Conservation (phyloP, 2,329 filamentous ascomycete genomes). For the Geosmithia flava region DNA sequence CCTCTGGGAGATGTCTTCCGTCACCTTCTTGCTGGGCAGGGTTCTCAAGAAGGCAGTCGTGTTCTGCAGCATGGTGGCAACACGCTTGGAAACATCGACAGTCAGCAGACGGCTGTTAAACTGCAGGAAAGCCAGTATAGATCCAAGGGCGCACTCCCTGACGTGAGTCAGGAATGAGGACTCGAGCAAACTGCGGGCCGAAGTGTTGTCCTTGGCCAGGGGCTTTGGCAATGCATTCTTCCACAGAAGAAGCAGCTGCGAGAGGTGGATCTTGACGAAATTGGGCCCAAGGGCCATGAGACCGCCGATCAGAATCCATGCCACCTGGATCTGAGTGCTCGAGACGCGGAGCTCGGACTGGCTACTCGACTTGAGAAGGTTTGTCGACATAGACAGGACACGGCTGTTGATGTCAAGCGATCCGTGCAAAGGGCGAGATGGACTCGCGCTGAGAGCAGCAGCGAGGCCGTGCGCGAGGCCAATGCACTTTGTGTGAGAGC, state of each 20-base stretch:
- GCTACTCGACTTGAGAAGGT: constrained; percentile 81
- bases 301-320: constrained; percentile 93
- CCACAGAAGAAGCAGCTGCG: constrained; percentile 87
- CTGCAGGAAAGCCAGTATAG: constrained; percentile 82
- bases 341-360: constrained; percentile 84
- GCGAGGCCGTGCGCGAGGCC: constrained; percentile 89
- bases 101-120: constrained; percentile 89
- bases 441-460: constrained; percentile 80
- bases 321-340: constrained; percentile 91
- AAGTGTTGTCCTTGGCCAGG: constrained; percentile 81
- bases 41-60: constrained; percentile 82
- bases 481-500: constrained; percentile 71
- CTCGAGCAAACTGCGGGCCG: constrained; percentile 73
- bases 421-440: constrained; percentile 78
- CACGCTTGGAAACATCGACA: constrained; percentile 83
- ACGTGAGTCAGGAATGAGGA: constrained; percentile 91
- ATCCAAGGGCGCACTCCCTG: constrained; percentile 83
- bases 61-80: constrained; percentile 90
- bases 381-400: constrained; percentile 82
- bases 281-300: constrained; percentile 94
- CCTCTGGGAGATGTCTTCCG: constrained; percentile 75
- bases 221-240: constrained; percentile 95
- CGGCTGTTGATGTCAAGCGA: constrained; percentile 92
- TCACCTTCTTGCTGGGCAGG: constrained; percentile 69
- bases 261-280: constrained; percentile 97